Base-by-base conservation (phyloP, 78 protist species). In the Dictyostelium intermedium region DNA sequence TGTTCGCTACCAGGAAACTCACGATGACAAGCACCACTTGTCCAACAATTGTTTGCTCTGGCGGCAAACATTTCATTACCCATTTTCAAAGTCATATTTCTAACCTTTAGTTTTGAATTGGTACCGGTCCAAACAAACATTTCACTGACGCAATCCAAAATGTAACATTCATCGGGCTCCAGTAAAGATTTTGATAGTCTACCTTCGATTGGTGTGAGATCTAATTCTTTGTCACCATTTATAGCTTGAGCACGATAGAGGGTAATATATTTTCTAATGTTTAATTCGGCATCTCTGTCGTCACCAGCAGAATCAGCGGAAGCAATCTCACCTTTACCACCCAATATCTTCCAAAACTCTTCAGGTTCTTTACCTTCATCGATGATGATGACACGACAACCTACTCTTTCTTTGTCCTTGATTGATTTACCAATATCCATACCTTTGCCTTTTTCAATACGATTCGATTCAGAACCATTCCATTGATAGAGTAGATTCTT, bases 401-500 rank as follows among this genome's bases (percentile, higher is more conserved):
- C 92, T 1, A 85, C 92, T 39, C 97, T 69, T 27, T 95, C 97
- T 61, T 95, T 95, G 34, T 95, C 97, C 50, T 95, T 95, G 9
- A 95, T 95, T 7, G 56, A 35, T 74, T 95, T 95, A 5, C 91
- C 91, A 53, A 95, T 73, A 53, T 95, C 97, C 97, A 95, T 95
- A 78, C 93, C 97, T 66, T 95, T 95, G 32, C 97, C 97, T 43
- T 95, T 95, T 82, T 86, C 97, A 47, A 95, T 95, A 66, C 97
- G 45, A 45, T 95, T 95, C n/a, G 97, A 23, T 20, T 95, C 97
- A 14, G 89, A 70, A 43, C 97, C 97, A 82, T 95, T 95, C 97
- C 97, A 95, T 81, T 95, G 97, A 83, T 95, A 95, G 72, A 95
- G 72, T 18, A 95, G 79, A 82, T 81, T 93, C 87, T 56, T 78